Conservation (phyloP, 306 rosid species). For the Crataegus laevigata region DNA sequence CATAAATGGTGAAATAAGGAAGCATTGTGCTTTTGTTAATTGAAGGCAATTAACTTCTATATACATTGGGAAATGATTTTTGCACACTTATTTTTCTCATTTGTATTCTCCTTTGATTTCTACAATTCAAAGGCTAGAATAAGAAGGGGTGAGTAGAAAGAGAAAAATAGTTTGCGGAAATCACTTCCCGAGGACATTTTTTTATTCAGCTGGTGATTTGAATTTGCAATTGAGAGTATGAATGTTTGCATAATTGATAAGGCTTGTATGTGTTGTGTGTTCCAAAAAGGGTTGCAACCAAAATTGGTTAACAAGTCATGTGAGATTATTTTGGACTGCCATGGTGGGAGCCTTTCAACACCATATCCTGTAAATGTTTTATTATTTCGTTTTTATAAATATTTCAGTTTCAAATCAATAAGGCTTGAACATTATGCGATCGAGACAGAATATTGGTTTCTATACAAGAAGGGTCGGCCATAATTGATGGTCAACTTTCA, state of each 20-base stretch:
- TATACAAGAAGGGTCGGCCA: not conserved
- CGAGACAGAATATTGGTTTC: not conserved
- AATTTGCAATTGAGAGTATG: not conserved
- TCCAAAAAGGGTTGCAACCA: not conserved
- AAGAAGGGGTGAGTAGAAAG: not conserved
- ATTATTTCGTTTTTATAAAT: not conserved
- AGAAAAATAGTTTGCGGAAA: not conserved
- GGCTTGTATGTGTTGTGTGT: not conserved
- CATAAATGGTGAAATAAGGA: constrained; percentile 26
- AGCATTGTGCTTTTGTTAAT: constrained; percentile 16
- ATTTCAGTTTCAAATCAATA: not conserved
- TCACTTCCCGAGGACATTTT: not conserved
- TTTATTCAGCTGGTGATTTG: not conserved
- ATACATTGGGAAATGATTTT: not conserved
- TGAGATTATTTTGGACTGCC: not conserved
- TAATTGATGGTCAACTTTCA: not conserved
- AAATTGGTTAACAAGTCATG: not conserved
- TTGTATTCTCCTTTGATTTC: not conserved
- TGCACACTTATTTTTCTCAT: too few relatives aligned
- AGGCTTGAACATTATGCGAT: not conserved
- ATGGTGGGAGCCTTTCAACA: not conserved
- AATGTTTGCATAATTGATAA: not conserved
- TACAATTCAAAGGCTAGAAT: not conserved
- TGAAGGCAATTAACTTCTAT: not conserved
- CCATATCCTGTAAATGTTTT: not conserved